Evolutionary conservation across 2,329 filamentous ascomycete genomes (phyloP).

Genomic region (Colletotrichum plurivorum): DNA sequence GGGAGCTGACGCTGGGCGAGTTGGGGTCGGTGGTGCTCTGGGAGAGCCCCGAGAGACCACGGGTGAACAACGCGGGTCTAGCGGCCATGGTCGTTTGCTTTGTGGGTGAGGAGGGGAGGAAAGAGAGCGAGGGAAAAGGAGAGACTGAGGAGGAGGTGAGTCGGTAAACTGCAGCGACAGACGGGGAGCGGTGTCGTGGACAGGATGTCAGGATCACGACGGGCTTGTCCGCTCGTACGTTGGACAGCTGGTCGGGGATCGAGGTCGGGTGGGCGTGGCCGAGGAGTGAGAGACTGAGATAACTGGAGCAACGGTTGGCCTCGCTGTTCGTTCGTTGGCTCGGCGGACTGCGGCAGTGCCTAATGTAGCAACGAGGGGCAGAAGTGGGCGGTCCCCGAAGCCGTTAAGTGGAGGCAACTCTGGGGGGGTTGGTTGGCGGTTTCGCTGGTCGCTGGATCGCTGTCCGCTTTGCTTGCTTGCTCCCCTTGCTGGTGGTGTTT

Average conservation of each 20-base stretch:
- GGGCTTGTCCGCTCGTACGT: conserved; percentile 24
- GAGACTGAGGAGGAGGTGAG: conserved; percentile 9
- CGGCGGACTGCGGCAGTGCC: conserved; percentile 31
- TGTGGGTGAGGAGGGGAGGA: not conserved
- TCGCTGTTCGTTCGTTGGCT: conserved; percentile 37
- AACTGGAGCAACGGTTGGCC: conserved; percentile 5
- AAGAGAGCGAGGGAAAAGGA: not conserved
- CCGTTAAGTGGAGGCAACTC: conserved; percentile 16
- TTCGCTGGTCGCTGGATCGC: too few relatives aligned
- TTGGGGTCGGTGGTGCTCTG: conserved; percentile 69
- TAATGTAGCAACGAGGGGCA: conserved; percentile 40
- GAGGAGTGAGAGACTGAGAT: conserved; percentile 7
- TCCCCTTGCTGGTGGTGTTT: not conserved
- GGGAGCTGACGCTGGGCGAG: conserved; percentile 74
- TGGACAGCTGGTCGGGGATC: conserved; percentile 28
- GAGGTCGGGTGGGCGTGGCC: conserved; percentile 30
- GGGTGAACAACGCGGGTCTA: conserved; percentile 72
- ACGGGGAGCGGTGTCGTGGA: conserved; percentile 22
- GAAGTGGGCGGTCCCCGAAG: conserved; percentile 28
- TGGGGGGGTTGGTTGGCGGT: not conserved
- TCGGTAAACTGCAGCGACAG: conserved; percentile 8
- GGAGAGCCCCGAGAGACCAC: conserved; percentile 73
- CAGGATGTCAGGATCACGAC: conserved; percentile 15
- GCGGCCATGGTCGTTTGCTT: conserved; percentile 63
- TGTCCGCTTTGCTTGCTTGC: too few relatives aligned